A percentile compares a stretch with the other conserved stretches of the same genome.
phyloP scores from a whole-genome alignment of 164 flowering plant genomes.

The Annona squamosa region DNA sequence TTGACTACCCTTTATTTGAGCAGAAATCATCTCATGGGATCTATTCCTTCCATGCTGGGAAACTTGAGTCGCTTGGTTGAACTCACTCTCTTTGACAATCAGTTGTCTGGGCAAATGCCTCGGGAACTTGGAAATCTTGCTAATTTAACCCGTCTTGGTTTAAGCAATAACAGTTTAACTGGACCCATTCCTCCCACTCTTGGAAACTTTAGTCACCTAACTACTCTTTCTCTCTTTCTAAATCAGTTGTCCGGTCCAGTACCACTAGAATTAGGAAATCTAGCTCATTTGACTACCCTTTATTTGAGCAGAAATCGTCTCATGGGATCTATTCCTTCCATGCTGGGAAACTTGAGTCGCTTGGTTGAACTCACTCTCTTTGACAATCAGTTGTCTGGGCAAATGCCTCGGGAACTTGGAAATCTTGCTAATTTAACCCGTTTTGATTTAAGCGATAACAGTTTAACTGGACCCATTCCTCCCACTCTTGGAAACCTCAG shows the following conservation, averaged over 20 bases:
- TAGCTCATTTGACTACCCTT: neutral
- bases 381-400: neutral
- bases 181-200: neutral
- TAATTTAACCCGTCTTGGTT: neutral
- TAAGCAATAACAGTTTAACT: neutral
- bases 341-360: neutral
- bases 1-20: slow-evolving; percentile 13
- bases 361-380: neutral
- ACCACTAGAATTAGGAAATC: slow-evolving; percentile 17
- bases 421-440: neutral
- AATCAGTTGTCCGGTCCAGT: neutral
- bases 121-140: neutral
- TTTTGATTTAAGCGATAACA: neutral
- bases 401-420: slow-evolving; percentile 13
- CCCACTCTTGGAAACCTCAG: neutral
- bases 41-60: slow-evolving; percentile 19
- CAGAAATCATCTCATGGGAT: slow-evolving; percentile 10
- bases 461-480: neutral
- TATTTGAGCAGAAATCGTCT: too few species aligned
- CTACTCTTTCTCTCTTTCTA: neutral
- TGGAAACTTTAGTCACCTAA: neutral
- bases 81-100: neutral
- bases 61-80: neutral
- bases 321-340: neutral
- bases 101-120: neutral